phyloP scores from a whole-genome alignment of 495 filamentous ascomycete species.

The Aspergillus haitiensis region DNA sequence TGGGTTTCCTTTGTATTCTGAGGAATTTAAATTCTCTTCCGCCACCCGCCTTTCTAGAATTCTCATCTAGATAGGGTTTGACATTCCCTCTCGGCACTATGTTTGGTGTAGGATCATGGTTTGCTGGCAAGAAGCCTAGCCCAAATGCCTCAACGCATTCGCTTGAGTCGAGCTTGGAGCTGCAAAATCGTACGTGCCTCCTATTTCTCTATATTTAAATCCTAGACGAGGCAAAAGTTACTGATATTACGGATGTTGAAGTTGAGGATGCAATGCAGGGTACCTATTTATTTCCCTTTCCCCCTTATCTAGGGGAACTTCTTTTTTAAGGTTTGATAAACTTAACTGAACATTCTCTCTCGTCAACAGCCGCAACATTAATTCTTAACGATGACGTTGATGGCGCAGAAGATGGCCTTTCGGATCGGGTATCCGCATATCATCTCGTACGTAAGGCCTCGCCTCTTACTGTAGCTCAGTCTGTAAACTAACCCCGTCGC shows the following conservation, averaged over 20 bases:
- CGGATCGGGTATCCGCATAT: slow-evolving; percentile 78
- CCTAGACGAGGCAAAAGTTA: slow-evolving; percentile 21
- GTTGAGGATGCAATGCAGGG: slow-evolving; percentile 66
- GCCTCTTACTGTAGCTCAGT: slow-evolving; percentile 10
- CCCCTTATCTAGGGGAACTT: slow-evolving; percentile 3
- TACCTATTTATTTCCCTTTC: slow-evolving; percentile 28
- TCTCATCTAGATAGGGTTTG: no score
- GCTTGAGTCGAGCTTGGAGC: slow-evolving; percentile 58
- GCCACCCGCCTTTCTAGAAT: no score
- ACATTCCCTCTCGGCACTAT: slow-evolving; percentile 26
- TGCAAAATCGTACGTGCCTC: slow-evolving; percentile 55
- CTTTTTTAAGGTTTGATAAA: slow-evolving; percentile 3
- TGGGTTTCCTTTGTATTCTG: neutral
- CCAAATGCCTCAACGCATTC: slow-evolving; percentile 54
- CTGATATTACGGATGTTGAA: slow-evolving; percentile 29
- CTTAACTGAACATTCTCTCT: slow-evolving; percentile 13
- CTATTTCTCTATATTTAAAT: neutral
- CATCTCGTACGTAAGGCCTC: slow-evolving; percentile 60
- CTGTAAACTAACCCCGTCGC: slow-evolving; percentile 7
- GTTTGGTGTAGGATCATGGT: slow-evolving; percentile 55
- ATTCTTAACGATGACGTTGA: slow-evolving; percentile 97
- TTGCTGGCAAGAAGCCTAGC: slow-evolving; percentile 54
- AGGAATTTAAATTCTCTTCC: no score
- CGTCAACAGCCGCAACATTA: slow-evolving; percentile 49
- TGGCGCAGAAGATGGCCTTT: slow-evolving; percentile 73